These are phyloP conservation scores for Pythium aquatile DNA, from an alignment of 352 stramenopile genomes.

Conservation along the genomic window DNA sequence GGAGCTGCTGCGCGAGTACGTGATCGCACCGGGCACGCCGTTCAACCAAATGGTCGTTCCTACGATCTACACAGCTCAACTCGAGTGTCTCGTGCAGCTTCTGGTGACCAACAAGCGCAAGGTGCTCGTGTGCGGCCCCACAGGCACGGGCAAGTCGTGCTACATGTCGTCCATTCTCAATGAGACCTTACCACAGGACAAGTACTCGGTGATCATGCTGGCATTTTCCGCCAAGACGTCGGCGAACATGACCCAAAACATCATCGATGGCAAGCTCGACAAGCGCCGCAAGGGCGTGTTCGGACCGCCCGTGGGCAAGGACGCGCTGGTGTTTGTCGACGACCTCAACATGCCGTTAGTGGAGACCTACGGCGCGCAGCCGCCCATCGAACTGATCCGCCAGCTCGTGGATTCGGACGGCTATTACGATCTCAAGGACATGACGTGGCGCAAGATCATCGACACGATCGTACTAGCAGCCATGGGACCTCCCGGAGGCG, in stretches of 20 bases:
- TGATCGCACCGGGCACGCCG: conserved; percentile 80
- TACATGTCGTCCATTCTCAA: conserved; percentile 89
- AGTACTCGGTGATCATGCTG: conserved; percentile 87
- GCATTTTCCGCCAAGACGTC: conserved; percentile 94
- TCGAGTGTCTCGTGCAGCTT: conserved; percentile 86
- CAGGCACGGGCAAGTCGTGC: conserved; percentile 92
- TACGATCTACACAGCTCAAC: conserved; percentile 91
- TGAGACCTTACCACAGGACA: conserved; percentile 71
- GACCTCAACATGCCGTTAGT: conserved; percentile 96
- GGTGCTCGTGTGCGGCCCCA: conserved; percentile 90
- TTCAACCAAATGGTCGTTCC: conserved; percentile 94
- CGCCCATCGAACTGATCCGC: conserved; percentile 90
- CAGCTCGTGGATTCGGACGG: conserved; percentile 90
- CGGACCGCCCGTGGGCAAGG: conserved; percentile 85
- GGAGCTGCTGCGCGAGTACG: conserved; percentile 83
- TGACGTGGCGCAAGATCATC: conserved; percentile 90
- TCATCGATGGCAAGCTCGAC: conserved; percentile 94
- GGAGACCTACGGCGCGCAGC: conserved; percentile 92
- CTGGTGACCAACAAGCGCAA: conserved; percentile 81
- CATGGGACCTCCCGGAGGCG: conserved; percentile 91
- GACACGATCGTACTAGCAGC: conserved; percentile 89
- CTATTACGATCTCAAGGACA: conserved; percentile 94
- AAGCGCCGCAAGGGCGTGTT: conserved; percentile 92
- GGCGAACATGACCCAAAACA: conserved; percentile 94
- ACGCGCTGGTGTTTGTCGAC: conserved; percentile 90